A percentile compares a stretch with the other conserved stretches of the same genome.
Evolutionary conservation across 1,139 yeast genomes (phyloP).

Genomic region (Geotrichum restrictum): DNA sequence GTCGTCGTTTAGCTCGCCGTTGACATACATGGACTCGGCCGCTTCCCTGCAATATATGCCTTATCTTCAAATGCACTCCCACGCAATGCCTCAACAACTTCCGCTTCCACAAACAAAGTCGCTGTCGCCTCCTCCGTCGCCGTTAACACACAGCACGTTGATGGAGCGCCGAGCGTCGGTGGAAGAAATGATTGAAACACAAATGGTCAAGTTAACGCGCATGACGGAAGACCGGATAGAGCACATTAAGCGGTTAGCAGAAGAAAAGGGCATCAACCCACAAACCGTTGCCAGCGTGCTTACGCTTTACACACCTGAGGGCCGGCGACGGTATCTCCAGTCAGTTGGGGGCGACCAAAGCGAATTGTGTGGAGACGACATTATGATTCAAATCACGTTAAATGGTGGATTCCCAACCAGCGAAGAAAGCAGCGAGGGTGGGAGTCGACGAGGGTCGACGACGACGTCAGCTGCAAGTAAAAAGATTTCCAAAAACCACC

Average conservation of each 20-base stretch:
- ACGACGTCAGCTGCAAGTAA: no score
- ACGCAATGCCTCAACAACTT: not conserved
- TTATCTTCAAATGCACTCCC: slow-evolving; percentile 1
- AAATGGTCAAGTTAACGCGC: slow-evolving; percentile 27
- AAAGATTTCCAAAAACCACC: slow-evolving; percentile 21
- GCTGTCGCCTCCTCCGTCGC: slow-evolving; percentile 16
- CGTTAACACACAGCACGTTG: not conserved
- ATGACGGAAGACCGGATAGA: slow-evolving; percentile 31
- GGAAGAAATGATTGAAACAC: slow-evolving; percentile 15
- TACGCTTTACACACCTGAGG: slow-evolving; percentile 27
- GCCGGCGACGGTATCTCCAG: slow-evolving; percentile 19
- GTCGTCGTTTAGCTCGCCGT: slow-evolving; percentile 19
- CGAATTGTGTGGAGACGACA: slow-evolving; percentile 29
- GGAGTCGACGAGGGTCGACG: no score
- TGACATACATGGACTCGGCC: slow-evolving; percentile 17
- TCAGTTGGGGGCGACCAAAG: slow-evolving; percentile 4
- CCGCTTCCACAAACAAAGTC: not conserved
- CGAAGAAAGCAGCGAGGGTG: slow-evolving; percentile 21
- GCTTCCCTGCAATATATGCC: slow-evolving; percentile 11
- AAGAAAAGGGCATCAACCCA: slow-evolving; percentile 33
- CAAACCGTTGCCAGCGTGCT: slow-evolving; percentile 36
- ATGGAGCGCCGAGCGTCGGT: slow-evolving; percentile 10
- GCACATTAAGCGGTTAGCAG: slow-evolving; percentile 32
- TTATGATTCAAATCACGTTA: slow-evolving; percentile 33
- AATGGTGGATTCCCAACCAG: slow-evolving; percentile 27